Evolutionary conservation across 176 grass and related monocot genomes (phyloP).

Genomic region (Triticum urartu): DNA sequence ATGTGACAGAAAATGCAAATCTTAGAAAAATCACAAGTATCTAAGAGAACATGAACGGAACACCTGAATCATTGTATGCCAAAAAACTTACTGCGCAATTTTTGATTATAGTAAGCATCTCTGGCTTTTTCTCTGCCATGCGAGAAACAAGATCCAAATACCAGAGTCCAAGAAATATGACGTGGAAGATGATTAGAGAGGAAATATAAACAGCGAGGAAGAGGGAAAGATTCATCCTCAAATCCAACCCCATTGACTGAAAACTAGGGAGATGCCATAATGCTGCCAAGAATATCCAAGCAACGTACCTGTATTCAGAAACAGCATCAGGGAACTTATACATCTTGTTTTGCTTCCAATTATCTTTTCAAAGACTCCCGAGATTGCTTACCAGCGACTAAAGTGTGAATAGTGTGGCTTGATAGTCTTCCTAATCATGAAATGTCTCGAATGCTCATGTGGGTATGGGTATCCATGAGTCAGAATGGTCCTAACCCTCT

Average conservation of each 20-base stretch:
- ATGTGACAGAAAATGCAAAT: constrained; percentile 20
- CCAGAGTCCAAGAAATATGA: constrained; percentile 93
- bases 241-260: constrained; percentile 96
- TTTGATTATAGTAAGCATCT: constrained; percentile 84
- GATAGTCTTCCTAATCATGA: constrained; percentile 84
- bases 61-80: not conserved
- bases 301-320: constrained; percentile 74
- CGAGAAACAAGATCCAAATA: constrained; percentile 85
- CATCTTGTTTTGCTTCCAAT: constrained; percentile 1
- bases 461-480: constrained; percentile 78
- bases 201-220: constrained; percentile 84
- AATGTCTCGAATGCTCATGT: constrained; percentile 81
- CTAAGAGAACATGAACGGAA: constrained; percentile 25
- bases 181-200: constrained; percentile 79
- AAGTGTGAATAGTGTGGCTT: constrained; percentile 94
- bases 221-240: constrained; percentile 91
- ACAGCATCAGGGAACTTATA: constrained; percentile 15
- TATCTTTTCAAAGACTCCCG: not conserved
- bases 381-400: constrained; percentile 68
- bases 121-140: constrained; percentile 75
- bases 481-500: constrained; percentile 79
- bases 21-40: constrained; percentile 5
- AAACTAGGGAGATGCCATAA: constrained; percentile 98
- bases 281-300: constrained; percentile 90
- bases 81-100: constrained; percentile 83